Conservation (phyloP, 768 basidiomycete species). For the Gymnopilus dilepis region DNA sequence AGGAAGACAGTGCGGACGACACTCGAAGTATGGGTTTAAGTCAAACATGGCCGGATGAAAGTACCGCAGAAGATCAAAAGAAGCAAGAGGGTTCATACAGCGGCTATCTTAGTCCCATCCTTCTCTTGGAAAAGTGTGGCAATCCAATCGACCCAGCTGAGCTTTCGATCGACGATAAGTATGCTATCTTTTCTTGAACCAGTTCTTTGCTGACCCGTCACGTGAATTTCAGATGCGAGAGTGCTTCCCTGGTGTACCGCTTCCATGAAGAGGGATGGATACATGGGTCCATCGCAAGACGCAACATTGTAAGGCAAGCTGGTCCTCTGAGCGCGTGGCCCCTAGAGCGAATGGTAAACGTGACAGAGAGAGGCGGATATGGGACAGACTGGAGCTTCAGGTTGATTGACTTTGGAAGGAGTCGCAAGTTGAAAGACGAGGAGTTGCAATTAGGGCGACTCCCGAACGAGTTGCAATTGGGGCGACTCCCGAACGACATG, state of each 20-base stretch:
- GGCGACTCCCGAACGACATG: background rate
- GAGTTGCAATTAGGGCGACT: background rate
- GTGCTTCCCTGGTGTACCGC: constrained; percentile 39
- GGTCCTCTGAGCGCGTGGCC: constrained; percentile 34
- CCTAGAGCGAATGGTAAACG: constrained; percentile 8
- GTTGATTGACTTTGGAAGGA: constrained; percentile 45
- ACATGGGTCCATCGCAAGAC: constrained; percentile 38
- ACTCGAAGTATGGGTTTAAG: no score
- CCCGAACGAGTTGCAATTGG: background rate
- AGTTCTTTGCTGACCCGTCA: background rate
- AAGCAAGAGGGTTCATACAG: background rate
- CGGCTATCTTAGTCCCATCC: constrained; percentile 40
- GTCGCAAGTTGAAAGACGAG: background rate
- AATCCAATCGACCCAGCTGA: constrained; percentile 24
- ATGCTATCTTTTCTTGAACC: constrained; percentile 1
- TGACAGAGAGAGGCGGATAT: constrained; percentile 8
- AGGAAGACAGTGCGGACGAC: background rate
- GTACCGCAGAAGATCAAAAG: background rate
- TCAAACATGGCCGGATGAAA: background rate
- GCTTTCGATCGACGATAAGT: constrained; percentile 42
- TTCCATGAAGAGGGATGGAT: constrained; percentile 41
- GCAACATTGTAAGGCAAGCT: constrained; percentile 42
- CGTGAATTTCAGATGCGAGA: constrained; percentile 39
- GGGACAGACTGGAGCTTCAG: constrained; percentile 37
- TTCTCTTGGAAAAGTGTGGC: constrained; percentile 49